Base-by-base conservation (phyloP, 805 yeast genomes). In the Candida michaelii region DNA sequence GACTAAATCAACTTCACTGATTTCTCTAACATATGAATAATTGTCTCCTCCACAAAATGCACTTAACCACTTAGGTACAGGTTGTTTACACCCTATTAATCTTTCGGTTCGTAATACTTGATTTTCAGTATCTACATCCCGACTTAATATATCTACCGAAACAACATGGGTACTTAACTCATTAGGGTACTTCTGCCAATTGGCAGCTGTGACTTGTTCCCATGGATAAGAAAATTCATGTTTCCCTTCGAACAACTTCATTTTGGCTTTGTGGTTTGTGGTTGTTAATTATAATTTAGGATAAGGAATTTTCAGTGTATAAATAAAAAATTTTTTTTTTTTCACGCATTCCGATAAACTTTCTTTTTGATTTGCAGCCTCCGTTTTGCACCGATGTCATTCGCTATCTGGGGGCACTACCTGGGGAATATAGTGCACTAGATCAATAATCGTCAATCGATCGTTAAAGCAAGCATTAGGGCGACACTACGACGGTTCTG, bases 131-230 rank as follows among this genome's bases (percentile, higher is more conserved):
- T 80, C 77, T 15, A 89, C 56, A 53, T 83, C 89, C 49, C 98
- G 74, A 45, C 85, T 73, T 24, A 91, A 63, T 1, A 89, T 88
- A 60, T 91, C 99, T 14, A 93, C 98, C 1, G 93, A 93, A 21
- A 88, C 83, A 8, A 91, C 99, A 63, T 91, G 99, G 0, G 95
- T 78, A 6, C 96, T 82, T 45, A 83, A 73, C 53, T 89, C 95
- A 60, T 93, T 91, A n/a, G 99, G 99, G 65, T 91, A 91, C 54
- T 91, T 91, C 51, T 79, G 81, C 99, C 99, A 91, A 64, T 90
- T 89, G 39, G 98, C 97, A 1, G 95, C 89, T 0, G 96, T 85
- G 18, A 91, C 96, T 53, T 85, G 89, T 18, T 85, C 95, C 97
- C 98, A 91, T 0, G 95, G 79, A 58, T 93, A 90, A 42, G 80